These are phyloP conservation scores for Candida anglica DNA, from an alignment of 805 yeast species.

Conservation along the genomic window DNA sequence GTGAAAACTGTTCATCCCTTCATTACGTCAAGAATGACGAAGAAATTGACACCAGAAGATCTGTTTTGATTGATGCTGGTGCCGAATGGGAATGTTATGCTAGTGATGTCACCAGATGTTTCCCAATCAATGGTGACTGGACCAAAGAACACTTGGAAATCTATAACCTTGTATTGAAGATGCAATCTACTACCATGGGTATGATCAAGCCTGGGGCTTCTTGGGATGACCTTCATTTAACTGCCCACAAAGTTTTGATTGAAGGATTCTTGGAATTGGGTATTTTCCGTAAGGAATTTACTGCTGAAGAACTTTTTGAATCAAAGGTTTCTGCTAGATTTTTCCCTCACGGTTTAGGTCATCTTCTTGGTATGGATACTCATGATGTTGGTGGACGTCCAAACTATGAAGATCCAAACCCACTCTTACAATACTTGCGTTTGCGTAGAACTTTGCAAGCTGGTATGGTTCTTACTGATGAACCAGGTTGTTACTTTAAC, in stretches of 20 bases:
- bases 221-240: slow-evolving; percentile 84
- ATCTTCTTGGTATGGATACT: slow-evolving; percentile 88
- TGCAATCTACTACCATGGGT: slow-evolving; percentile 76
- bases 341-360: slow-evolving; percentile 96
- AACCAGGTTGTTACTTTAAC: slow-evolving; percentile 92
- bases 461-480: slow-evolving; percentile 89
- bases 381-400: slow-evolving; percentile 94
- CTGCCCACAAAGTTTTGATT: slow-evolving; percentile 76
- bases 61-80: slow-evolving; percentile 90
- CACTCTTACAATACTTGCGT: slow-evolving; percentile 72
- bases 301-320: slow-evolving; percentile 62
- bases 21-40: slow-evolving; percentile 83
- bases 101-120: slow-evolving; percentile 90
- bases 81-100: slow-evolving; percentile 96
- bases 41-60: slow-evolving; percentile 42
- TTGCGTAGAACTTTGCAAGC: slow-evolving; percentile 66
- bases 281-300: slow-evolving; percentile 54
- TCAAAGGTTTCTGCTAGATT: slow-evolving; percentile 73
- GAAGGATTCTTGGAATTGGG: slow-evolving; percentile 70
- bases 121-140: slow-evolving; percentile 91
- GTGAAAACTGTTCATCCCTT: slow-evolving; percentile 84
- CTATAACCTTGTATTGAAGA: slow-evolving; percentile 72
- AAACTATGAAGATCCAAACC: slow-evolving; percentile 80
- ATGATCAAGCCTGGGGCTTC: slow-evolving; percentile 72
- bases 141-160: slow-evolving; percentile 80